A percentile compares a stretch with the other conserved stretches of the same genome.
These are phyloP conservation scores for Trichoderma virens DNA, from an alignment of 495 filamentous ascomycete species.

Conservation along the genomic window DNA sequence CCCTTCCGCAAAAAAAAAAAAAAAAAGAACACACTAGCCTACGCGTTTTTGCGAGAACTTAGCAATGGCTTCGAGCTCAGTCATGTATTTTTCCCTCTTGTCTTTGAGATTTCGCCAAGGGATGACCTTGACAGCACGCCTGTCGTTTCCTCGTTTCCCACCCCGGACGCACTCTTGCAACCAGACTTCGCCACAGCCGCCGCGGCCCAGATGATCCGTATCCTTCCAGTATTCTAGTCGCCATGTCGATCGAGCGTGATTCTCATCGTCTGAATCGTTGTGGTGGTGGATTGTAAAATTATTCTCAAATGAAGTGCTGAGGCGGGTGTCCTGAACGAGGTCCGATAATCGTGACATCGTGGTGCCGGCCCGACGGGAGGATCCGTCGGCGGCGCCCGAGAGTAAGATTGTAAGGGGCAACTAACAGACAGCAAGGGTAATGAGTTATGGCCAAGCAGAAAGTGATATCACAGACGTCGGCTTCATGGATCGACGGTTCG, in stretches of 20 bases:
- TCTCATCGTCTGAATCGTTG: background rate
- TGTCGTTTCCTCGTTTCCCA: slow-evolving; percentile 15
- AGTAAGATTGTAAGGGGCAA: background rate
- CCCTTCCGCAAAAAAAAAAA: too few species aligned
- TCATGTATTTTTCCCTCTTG: slow-evolving; percentile 20
- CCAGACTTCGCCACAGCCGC: slow-evolving; percentile 24
- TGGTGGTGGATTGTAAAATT: background rate
- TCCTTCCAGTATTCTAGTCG: slow-evolving; percentile 23
- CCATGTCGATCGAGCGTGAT: background rate
- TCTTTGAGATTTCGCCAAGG: background rate
- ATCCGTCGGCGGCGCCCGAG: background rate
- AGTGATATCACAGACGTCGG: background rate
- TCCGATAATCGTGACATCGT: background rate
- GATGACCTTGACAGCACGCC: slow-evolving; percentile 27
- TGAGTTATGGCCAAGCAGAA: background rate
- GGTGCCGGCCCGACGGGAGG: background rate
- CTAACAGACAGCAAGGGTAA: background rate
- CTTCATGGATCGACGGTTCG: background rate
- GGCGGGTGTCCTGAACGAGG: background rate
- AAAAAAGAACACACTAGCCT: too few species aligned
- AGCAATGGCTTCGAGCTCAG: slow-evolving; percentile 34
- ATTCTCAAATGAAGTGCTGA: background rate
- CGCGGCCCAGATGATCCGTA: slow-evolving; percentile 21
- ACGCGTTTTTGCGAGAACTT: slow-evolving; percentile 32
- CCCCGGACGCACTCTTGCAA: slow-evolving; percentile 22